phyloP scores from a whole-genome alignment of 345 rosid species.

The sweet orange (Citrus sinensis) region DNA sequence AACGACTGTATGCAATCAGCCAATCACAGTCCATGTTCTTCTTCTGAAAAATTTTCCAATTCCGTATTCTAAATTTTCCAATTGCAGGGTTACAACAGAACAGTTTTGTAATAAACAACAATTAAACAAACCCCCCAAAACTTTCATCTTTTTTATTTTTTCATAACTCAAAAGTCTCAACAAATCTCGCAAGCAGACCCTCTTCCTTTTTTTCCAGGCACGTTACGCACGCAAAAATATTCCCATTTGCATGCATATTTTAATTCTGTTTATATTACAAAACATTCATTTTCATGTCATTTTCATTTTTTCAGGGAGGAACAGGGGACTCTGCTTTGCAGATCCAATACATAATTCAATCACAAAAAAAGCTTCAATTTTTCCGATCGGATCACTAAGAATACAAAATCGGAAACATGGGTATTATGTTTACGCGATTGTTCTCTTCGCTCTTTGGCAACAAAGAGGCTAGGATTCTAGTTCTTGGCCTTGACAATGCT shows the following conservation, averaged over 20 bases:
- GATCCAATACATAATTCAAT: slow-evolving; percentile 21
- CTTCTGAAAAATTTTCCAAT: no score
- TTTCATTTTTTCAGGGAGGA: slow-evolving; percentile 3
- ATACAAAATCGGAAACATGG: slow-evolving; percentile 40
- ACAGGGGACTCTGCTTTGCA: slow-evolving; percentile 16
- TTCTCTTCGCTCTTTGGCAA: slow-evolving; percentile 74
- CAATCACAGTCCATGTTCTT: not conserved
- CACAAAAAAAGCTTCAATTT: not conserved
- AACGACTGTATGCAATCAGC: no score
- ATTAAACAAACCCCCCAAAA: not conserved
- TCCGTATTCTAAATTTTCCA: no score
- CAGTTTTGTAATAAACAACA: not conserved
- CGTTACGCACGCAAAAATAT: not conserved
- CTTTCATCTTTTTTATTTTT: not conserved
- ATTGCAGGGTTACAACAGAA: not conserved
- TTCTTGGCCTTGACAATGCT: slow-evolving; percentile 91
- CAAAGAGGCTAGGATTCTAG: slow-evolving; percentile 86
- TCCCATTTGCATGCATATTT: not conserved
- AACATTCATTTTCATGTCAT: not conserved
- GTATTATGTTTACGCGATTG: slow-evolving; percentile 68
- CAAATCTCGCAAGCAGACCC: slow-evolving; percentile 2
- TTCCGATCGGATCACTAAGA: slow-evolving; percentile 4
- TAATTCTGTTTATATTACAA: slow-evolving; percentile 2
- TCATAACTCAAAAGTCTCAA: not conserved
- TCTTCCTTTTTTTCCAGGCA: not conserved